Evolutionary conservation across 2,329 filamentous ascomycete genomes (phyloP).

Genomic region (Biscogniauxia mediterranea): DNA sequence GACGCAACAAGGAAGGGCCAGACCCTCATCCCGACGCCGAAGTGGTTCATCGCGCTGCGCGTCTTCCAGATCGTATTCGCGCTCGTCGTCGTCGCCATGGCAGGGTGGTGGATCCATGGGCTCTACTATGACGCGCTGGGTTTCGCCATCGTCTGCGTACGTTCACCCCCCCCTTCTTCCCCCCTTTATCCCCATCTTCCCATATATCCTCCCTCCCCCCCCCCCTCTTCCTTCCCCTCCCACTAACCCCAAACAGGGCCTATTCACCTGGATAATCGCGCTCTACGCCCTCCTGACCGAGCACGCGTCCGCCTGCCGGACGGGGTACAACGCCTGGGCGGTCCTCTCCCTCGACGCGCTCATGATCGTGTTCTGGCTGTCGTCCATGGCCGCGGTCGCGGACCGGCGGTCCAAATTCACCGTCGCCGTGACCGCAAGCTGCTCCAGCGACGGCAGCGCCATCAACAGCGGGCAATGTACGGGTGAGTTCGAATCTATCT

Average conservation of each 20-base stretch:
- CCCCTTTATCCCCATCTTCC: background rate
- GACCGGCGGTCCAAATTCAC: slow-evolving; percentile 38
- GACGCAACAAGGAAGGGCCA: slow-evolving; percentile 25
- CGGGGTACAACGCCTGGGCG: slow-evolving; percentile 44
- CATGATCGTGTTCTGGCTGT: slow-evolving; percentile 48
- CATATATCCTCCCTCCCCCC: background rate
- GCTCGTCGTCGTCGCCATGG: slow-evolving; percentile 42
- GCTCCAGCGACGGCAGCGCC: slow-evolving; percentile 38
- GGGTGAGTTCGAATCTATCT: no score
- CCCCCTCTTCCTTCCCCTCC: background rate
- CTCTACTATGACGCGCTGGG: slow-evolving; percentile 40
- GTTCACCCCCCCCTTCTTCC: slow-evolving; percentile 20
- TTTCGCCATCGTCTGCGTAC: slow-evolving; percentile 41
- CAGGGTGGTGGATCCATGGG: slow-evolving; percentile 41
- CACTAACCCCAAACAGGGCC: slow-evolving; percentile 28
- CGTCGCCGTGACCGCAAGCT: slow-evolving; percentile 32
- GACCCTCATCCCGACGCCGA: slow-evolving; percentile 39
- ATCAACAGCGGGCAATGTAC: slow-evolving; percentile 39
- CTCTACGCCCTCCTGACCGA: slow-evolving; percentile 43
- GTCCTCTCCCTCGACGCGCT: slow-evolving; percentile 43
- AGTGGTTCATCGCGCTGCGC: slow-evolving; percentile 43
- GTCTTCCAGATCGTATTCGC: slow-evolving; percentile 42
- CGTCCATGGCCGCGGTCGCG: slow-evolving; percentile 41
- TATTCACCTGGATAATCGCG: slow-evolving; percentile 47
- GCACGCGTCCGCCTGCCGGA: slow-evolving; percentile 34